phyloP scores from a whole-genome alignment of 2,329 filamentous ascomycete genomes.

The Pyrenochaeta sp. region DNA sequence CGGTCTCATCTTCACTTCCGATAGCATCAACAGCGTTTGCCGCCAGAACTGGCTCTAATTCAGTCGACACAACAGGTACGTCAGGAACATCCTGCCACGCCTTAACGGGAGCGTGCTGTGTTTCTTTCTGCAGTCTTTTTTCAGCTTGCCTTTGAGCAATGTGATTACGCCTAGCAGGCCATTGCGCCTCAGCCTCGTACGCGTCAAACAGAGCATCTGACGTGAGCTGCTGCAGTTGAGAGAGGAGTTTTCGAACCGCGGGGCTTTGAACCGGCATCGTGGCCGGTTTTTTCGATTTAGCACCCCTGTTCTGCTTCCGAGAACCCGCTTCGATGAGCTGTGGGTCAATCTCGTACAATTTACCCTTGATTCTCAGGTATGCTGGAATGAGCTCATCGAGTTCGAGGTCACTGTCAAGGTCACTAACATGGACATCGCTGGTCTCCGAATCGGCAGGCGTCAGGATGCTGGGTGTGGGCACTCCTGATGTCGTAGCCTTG shows the following conservation, averaged over 20 bases:
- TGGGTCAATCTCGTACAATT: constrained; percentile 57
- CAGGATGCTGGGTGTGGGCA: constrained; percentile 3
- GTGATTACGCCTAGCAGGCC: constrained; percentile 55
- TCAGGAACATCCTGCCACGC: background rate
- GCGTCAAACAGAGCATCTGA: constrained; percentile 64
- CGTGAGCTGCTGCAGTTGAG: constrained; percentile 79
- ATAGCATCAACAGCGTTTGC: constrained; percentile 6
- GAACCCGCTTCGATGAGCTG: constrained; percentile 64
- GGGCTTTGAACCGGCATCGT: constrained; percentile 42
- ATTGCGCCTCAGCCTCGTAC: constrained; percentile 55
- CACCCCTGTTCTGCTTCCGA: constrained; percentile 40
- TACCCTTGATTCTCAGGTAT: constrained; percentile 77
- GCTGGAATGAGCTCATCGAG: constrained; percentile 67
- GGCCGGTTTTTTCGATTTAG: constrained; percentile 29
- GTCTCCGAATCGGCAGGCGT: constrained; percentile 23
- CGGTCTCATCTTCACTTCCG: constrained; percentile 63
- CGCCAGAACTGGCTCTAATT: background rate
- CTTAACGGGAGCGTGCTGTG: background rate
- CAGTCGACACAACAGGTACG: background rate
- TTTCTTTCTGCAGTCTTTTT: constrained; percentile 22
- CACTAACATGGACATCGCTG: constrained; percentile 54
- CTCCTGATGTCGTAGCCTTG: background rate
- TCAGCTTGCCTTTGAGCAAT: constrained; percentile 51
- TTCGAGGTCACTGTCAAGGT: constrained; percentile 60
- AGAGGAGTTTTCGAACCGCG: constrained; percentile 71